phyloP scores from a whole-genome alignment of 805 yeast species.

The Limtongozyma cylindracea region DNA sequence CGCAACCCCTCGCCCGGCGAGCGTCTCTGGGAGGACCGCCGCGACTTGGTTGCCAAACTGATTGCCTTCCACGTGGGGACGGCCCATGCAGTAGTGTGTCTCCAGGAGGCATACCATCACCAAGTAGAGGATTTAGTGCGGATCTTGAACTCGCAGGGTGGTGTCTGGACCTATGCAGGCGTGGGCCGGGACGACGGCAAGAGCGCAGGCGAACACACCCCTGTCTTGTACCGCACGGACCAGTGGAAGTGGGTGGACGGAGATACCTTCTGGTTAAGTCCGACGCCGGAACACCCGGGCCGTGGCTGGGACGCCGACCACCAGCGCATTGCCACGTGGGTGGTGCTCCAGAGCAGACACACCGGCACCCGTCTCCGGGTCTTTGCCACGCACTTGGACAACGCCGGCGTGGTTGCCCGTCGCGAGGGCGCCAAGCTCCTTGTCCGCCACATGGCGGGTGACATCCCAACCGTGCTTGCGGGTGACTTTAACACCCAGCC shows the following conservation, averaged over 20 bases:
- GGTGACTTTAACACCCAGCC: conserved; percentile 19
- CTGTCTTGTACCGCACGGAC: conserved; percentile 14
- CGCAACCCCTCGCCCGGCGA: neutral
- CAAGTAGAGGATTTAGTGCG: conserved; percentile 14
- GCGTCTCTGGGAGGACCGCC: neutral
- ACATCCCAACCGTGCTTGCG: conserved; percentile 11
- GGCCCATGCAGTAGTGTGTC: conserved; percentile 15
- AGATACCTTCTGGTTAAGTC: conserved; percentile 24
- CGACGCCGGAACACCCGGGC: conserved; percentile 25
- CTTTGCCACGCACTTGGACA: conserved; percentile 17
- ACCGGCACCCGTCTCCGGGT: too few species aligned
- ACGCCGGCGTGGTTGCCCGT: conserved; percentile 11
- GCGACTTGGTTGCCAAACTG: too few species aligned
- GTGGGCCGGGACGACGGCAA: conserved; percentile 28
- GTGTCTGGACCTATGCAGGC: conserved; percentile 15
- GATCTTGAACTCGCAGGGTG: too few species aligned
- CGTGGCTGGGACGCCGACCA: conserved; percentile 22
- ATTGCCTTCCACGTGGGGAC: too few species aligned
- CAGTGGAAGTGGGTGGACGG: conserved; percentile 13
- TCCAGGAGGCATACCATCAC: conserved; percentile 20
- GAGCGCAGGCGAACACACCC: conserved; percentile 21
- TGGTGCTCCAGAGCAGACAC: conserved; percentile 8
- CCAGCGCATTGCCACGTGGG: conserved; percentile 13
- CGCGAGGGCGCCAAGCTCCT: conserved; percentile 10
- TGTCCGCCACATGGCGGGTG: conserved; percentile 12